These are phyloP conservation scores for Ogataea nakhonphanomensis DNA, from an alignment of 805 yeast genomes.

Conservation along the genomic window DNA sequence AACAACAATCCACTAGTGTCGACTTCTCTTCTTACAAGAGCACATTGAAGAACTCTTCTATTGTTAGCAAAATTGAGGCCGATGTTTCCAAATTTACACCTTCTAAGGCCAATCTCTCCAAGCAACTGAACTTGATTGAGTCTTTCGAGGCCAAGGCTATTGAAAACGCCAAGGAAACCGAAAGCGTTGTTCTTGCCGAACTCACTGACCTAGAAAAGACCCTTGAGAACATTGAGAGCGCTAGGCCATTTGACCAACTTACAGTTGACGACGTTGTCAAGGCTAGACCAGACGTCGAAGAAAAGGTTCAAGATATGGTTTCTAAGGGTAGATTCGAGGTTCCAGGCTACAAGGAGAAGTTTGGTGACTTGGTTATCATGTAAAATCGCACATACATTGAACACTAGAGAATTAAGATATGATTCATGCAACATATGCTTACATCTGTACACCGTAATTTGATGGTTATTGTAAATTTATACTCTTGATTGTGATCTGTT, in stretches of 20 bases:
- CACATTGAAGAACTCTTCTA: constrained; percentile 73
- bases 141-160: constrained; percentile 93
- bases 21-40: constrained; percentile 81
- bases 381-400: constrained; percentile 28
- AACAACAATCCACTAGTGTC: constrained; percentile 69
- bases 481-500: neutral
- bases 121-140: constrained; percentile 88
- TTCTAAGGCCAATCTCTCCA: constrained; percentile 77
- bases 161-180: constrained; percentile 93
- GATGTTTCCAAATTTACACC: constrained; percentile 78
- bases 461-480: neutral
- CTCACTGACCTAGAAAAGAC: constrained; percentile 82
- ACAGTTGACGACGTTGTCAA: constrained; percentile 91
- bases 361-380: constrained; percentile 96
- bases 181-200: constrained; percentile 82
- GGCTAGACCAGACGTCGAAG: constrained; percentile 97
- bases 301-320: constrained; percentile 91
- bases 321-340: constrained; percentile 96
- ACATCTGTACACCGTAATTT: neutral
- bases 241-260: constrained; percentile 96
- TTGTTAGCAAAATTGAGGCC: constrained; percentile 76
- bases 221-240: constrained; percentile 87
- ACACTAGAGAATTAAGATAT: constrained; percentile 7
- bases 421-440: constrained; percentile 2
- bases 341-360: constrained; percentile 98